phyloP scores from a whole-genome alignment of 129 eudicot genomes.

The Deinandra increscens region DNA sequence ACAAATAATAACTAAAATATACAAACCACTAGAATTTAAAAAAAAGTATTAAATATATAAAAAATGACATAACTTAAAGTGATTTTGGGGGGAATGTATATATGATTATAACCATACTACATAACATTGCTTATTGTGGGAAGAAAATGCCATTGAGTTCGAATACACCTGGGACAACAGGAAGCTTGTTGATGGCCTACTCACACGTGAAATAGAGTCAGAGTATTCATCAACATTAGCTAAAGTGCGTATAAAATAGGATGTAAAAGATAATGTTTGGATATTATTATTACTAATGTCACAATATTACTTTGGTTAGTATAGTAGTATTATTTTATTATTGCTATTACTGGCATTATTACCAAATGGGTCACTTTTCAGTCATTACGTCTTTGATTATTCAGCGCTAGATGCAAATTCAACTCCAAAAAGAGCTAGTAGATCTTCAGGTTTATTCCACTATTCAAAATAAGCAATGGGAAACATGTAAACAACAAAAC shows the following conservation, averaged over 20 bases:
- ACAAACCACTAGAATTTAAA: constrained; percentile 80
- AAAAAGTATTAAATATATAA: constrained; percentile 8
- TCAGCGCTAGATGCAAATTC: constrained; percentile 53
- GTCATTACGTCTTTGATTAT: background rate
- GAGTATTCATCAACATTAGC: background rate
- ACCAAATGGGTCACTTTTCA: background rate
- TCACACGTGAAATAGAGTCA: constrained; percentile 22
- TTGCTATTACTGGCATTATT: too few relatives aligned
- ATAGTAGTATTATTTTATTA: too few relatives aligned
- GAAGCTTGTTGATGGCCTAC: constrained; percentile 84
- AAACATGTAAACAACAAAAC: background rate
- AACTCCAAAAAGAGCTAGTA: constrained; percentile 72
- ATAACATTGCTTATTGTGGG: constrained; percentile 60
- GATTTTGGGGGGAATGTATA: too few relatives aligned
- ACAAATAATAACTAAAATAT: too few relatives aligned
- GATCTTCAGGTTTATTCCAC: constrained; percentile 94
- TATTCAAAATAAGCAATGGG: constrained; percentile 13
- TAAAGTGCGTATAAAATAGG: too few relatives aligned
- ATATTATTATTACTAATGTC: too few relatives aligned
- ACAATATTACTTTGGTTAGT: too few relatives aligned
- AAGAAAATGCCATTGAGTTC: constrained; percentile 75
- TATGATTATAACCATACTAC: background rate
- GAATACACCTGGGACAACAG: constrained; percentile 63
- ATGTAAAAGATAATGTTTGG: too few relatives aligned
- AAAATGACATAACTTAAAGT: background rate